Percentiles rank a stretch among this genome's conserved stretches.
Evolutionary conservation across 176 grass and related monocot genomes (phyloP).

Genomic region (Oryza australiensis): DNA sequence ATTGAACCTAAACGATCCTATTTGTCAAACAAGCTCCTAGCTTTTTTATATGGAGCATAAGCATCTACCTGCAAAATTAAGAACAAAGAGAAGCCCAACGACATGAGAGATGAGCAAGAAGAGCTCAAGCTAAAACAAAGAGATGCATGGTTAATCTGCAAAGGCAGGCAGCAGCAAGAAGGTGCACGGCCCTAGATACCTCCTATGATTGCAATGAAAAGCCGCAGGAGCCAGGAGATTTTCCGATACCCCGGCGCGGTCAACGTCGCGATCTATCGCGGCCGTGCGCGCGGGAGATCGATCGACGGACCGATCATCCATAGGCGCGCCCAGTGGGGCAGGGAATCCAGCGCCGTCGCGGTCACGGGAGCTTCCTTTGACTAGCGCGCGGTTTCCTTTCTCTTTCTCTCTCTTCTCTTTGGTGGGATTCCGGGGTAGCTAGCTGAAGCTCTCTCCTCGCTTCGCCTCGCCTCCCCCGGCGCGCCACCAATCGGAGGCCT

Average conservation of each 20-base stretch:
- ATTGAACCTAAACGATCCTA: no score
- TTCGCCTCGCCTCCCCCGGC: neutral
- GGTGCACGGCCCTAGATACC: neutral
- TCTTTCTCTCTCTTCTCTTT: neutral
- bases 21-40: no score
- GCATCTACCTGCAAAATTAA: no score
- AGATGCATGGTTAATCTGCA: no score
- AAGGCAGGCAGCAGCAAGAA: no score
- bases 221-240: neutral
- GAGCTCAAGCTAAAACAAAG: no score
- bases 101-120: no score
- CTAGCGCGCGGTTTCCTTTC: neutral
- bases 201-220: constrained; percentile 17
- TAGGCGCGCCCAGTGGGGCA: constrained; percentile 3
- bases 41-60: no score
- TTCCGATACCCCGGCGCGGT: neutral
- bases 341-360: constrained; percentile 40
- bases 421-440: neutral
- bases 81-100: no score
- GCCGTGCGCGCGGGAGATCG: neutral
- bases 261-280: neutral
- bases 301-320: neutral
- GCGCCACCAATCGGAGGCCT: neutral
- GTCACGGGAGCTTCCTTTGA: constrained; percentile 48
- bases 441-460: neutral